These are phyloP conservation scores for Botrytis squamosa DNA, from an alignment of 2,329 filamentous ascomycete genomes.

Conservation along the genomic window DNA sequence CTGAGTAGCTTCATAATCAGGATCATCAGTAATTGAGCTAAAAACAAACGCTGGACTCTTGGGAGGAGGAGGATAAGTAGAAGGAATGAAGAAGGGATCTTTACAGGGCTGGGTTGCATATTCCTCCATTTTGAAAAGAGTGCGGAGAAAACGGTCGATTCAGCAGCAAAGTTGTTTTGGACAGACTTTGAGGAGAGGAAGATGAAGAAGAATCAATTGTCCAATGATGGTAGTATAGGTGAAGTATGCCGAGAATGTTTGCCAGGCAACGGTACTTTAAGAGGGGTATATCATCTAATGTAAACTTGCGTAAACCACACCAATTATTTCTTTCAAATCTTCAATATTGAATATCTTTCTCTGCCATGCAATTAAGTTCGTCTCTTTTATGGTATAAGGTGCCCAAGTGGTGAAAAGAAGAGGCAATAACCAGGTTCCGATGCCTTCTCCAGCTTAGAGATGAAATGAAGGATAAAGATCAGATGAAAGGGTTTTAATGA, in stretches of 20 bases:
- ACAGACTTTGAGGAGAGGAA: slow-evolving; percentile 19
- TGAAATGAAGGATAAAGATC: slow-evolving; percentile 4
- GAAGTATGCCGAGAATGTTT: slow-evolving; percentile 7
- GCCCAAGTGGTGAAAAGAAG: neutral
- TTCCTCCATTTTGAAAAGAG: slow-evolving; percentile 33
- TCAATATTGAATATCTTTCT: neutral
- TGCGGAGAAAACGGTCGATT: slow-evolving; percentile 20
- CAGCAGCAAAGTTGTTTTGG: slow-evolving; percentile 19
- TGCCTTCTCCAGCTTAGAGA: neutral
- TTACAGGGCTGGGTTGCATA: slow-evolving; percentile 38
- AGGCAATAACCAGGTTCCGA: slow-evolving; percentile 1
- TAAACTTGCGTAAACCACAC: neutral
- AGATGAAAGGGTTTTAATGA: neutral
- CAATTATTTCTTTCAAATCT: neutral
- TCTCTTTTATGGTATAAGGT: neutral
- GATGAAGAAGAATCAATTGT: slow-evolving; percentile 8
- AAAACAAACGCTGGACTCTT: neutral
- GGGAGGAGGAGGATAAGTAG: slow-evolving; percentile 11
- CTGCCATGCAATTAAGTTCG: neutral
- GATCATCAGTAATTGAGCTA: slow-evolving; percentile 26
- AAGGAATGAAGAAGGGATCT: slow-evolving; percentile 8
- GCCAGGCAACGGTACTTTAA: slow-evolving; percentile 24
- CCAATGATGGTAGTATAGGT: slow-evolving; percentile 11
- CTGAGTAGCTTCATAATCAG: slow-evolving; percentile 62
- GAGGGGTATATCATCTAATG: neutral